Percentiles rank a stretch among this genome's conserved stretches.
Conservation (phyloP, 2,329 filamentous ascomycete species). For the Ploettnerulaceae sp. region DNA sequence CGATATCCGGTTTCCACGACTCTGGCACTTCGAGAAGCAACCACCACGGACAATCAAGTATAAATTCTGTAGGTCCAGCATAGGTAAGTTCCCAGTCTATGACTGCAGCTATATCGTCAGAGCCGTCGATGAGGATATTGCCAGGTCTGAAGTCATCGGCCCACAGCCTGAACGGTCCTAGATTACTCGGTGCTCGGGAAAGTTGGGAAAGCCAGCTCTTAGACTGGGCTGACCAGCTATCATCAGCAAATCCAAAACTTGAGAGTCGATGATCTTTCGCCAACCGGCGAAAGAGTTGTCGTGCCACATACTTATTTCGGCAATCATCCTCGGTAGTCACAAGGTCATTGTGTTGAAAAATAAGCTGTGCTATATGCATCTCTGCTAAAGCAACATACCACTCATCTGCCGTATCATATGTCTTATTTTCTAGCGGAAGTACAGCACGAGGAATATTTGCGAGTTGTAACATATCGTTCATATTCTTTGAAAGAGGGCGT, state of each 20-base stretch:
- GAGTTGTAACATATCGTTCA: conserved; percentile 16
- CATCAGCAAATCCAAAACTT: conserved; percentile 4
- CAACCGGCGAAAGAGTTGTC: conserved; percentile 33
- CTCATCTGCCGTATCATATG: conserved; percentile 6
- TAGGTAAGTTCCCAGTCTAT: conserved; percentile 7
- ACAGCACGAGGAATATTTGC: conserved; percentile 10
- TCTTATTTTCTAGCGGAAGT: conserved; percentile 9
- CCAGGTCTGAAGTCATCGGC: conserved; percentile 3
- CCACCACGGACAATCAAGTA: conserved; percentile 5
- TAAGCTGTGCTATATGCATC: conserved; percentile 37
- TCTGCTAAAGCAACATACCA: conserved; percentile 18
- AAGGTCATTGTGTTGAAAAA: conserved; percentile 39
- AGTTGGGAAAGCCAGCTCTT: neutral
- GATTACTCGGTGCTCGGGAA: neutral
- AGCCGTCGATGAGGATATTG: neutral
- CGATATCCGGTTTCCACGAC: conserved; percentile 23
- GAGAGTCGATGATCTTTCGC: conserved; percentile 1
- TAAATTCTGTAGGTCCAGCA: conserved; percentile 2
- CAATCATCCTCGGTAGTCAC: conserved; percentile 37
- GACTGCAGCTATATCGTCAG: neutral
- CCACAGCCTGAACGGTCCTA: neutral
- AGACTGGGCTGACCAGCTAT: conserved; percentile 3
- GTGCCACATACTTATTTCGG: conserved; percentile 40
- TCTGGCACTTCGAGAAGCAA: conserved; percentile 2
- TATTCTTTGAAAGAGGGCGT: conserved; percentile 15